phyloP scores from a whole-genome alignment of 306 rosid genomes.

The Astragalus membranaceus region DNA sequence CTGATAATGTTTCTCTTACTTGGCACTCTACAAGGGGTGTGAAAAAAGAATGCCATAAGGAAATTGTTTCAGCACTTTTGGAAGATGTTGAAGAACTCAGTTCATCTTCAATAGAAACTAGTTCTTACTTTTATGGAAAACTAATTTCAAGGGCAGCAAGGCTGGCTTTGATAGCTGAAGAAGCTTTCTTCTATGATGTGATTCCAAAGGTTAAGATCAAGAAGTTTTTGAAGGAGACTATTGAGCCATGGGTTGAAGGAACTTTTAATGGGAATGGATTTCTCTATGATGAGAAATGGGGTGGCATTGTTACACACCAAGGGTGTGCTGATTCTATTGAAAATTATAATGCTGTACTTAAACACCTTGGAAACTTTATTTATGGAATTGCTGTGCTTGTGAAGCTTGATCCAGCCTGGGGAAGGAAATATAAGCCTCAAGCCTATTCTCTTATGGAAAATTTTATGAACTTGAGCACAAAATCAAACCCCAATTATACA shows the following conservation, averaged over 20 bases:
- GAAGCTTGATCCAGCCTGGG: slow-evolving; percentile 57
- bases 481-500: slow-evolving; percentile 27
- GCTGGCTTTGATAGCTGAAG: background rate
- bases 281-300: background rate
- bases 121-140: background rate
- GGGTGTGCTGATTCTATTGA: background rate
- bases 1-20: background rate
- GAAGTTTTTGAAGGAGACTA: background rate
- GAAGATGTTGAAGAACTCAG: background rate
- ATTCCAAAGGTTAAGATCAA: background rate
- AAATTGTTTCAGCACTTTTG: background rate
- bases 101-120: background rate
- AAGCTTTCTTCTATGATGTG: background rate
- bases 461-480: slow-evolving; percentile 40
- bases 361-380: background rate
- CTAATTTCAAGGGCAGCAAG: background rate
- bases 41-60: background rate
- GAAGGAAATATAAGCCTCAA: slow-evolving; percentile 37
- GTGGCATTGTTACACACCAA: background rate
- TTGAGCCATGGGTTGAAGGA: background rate
- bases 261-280: background rate
- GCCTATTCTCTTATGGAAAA: slow-evolving; percentile 54
- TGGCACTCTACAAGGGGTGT: background rate
- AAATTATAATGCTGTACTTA: background rate
- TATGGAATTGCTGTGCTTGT: background rate